Conservation (phyloP, 768 basidiomycete genomes). For the Trametes sanguinea region DNA sequence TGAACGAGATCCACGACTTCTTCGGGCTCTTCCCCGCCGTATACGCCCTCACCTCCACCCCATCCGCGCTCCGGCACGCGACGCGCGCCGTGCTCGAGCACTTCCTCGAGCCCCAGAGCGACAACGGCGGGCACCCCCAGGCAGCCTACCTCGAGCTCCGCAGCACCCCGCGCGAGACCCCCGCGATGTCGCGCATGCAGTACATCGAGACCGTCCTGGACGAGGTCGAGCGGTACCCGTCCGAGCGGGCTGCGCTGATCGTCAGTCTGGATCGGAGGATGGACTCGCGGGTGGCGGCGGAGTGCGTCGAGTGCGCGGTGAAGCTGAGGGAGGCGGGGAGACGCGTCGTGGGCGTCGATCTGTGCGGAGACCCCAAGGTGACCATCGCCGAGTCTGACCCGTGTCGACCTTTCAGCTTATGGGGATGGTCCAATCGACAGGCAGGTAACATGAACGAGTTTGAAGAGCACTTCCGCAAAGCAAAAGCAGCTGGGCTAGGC, state of each 20-base stretch:
- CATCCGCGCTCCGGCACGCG: constrained; percentile 51
- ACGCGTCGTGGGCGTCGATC: constrained; percentile 74
- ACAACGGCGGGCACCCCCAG: constrained; percentile 42
- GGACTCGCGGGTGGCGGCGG: constrained; percentile 48
- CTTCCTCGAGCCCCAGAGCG: constrained; percentile 51
- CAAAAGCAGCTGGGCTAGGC: constrained; percentile 60
- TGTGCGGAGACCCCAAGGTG: constrained; percentile 73
- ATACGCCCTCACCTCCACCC: constrained; percentile 72
- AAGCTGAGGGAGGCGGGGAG: constrained; percentile 56
- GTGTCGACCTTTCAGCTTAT: background rate
- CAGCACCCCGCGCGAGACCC: constrained; percentile 68
- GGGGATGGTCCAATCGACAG: constrained; percentile 26
- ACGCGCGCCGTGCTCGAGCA: constrained; percentile 64
- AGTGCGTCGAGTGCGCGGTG: constrained; percentile 60
- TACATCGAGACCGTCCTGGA: constrained; percentile 70
- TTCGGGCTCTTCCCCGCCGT: constrained; percentile 77
- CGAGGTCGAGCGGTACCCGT: constrained; percentile 60
- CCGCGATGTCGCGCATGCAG: constrained; percentile 54
- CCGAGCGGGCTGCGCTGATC: constrained; percentile 57
- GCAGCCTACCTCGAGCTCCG: constrained; percentile 82
- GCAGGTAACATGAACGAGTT: constrained; percentile 60
- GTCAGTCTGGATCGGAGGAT: constrained; percentile 79
- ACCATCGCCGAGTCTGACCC: constrained; percentile 6
- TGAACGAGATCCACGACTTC: constrained; percentile 68
- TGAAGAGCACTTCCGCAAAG: constrained; percentile 51